Conservation (phyloP, 306 rosid genomes). For the Dryas octopetala region DNA sequence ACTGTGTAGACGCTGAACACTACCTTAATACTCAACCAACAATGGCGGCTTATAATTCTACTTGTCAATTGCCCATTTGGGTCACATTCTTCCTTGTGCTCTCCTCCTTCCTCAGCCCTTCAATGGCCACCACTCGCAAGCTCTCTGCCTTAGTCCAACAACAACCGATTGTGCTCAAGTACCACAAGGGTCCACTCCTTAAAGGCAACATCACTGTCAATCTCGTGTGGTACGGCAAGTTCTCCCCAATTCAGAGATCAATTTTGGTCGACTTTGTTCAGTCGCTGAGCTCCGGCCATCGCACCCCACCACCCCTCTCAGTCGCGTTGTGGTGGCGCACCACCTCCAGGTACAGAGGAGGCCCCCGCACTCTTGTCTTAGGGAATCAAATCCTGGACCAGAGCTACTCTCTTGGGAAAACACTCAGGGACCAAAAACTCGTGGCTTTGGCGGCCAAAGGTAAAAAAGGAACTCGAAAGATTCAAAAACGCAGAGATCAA, state of each 20-base stretch:
- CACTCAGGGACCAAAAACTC: background rate
- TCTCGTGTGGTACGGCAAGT: constrained; percentile 34
- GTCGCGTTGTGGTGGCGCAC: constrained; percentile 37
- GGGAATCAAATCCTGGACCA: constrained; percentile 28
- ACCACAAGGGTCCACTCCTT: constrained; percentile 38
- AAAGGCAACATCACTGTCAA: constrained; percentile 29
- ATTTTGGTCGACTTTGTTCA: constrained; percentile 28
- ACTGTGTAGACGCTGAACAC: background rate
- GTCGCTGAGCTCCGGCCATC: constrained; percentile 11
- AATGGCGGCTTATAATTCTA: constrained; percentile 31
- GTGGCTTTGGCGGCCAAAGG: constrained; percentile 15
- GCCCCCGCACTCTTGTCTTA: constrained; percentile 15
- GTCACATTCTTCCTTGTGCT: constrained; percentile 8
- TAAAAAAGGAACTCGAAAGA: background rate
- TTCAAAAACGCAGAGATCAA: background rate
- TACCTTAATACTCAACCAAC: background rate
- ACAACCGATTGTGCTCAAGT: constrained; percentile 20
- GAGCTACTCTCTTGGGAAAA: constrained; percentile 22
- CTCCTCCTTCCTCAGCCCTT: constrained; percentile 10
- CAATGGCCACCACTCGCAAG: constrained; percentile 7
- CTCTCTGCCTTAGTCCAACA: constrained; percentile 28
- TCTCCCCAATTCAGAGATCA: constrained; percentile 29
- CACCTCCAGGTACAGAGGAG: constrained; percentile 19
- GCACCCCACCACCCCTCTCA: background rate
- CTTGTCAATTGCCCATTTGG: background rate